Conservation (phyloP, 1,139 yeast species). For the Debaryomyces robertsiae region DNA sequence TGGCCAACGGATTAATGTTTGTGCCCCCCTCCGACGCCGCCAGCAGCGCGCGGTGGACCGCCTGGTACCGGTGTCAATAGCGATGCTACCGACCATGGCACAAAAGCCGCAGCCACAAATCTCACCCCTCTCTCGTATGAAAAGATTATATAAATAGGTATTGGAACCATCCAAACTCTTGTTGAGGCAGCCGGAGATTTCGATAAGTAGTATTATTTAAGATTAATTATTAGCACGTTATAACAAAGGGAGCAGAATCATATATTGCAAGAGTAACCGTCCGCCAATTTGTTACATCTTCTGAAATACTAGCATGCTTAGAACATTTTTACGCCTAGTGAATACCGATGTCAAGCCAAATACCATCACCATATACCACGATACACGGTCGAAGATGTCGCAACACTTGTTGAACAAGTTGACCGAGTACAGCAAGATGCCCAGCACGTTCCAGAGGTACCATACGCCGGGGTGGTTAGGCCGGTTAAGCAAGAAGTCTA, state of each 20-base stretch:
- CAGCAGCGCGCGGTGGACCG: constrained; percentile 1
- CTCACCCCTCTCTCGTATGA: not conserved
- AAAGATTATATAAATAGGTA: not conserved
- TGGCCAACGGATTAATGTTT: constrained; percentile 10
- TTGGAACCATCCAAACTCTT: not conserved
- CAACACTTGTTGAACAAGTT: constrained; percentile 29
- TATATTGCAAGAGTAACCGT: too few species aligned
- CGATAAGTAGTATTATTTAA: too few species aligned
- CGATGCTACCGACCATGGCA: not conserved
- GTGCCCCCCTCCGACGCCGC: constrained; percentile 2
- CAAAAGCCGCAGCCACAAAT: constrained; percentile 7
- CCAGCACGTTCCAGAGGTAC: constrained; percentile 24
- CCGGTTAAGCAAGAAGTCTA: not conserved
- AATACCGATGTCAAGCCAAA: constrained; percentile 9
- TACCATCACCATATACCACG: constrained; percentile 35
- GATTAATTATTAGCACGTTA: too few species aligned
- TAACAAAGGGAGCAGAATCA: too few species aligned
- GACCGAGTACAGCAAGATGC: constrained; percentile 24
- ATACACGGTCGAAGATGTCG: constrained; percentile 30
- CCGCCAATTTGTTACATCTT: too few species aligned
- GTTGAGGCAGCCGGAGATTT: too few species aligned
- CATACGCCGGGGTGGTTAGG: constrained; percentile 10
- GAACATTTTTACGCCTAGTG: constrained; percentile 14
- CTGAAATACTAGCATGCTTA: constrained; percentile 9
- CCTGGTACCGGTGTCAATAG: constrained; percentile 3